These are phyloP conservation scores for Apocynum venetum DNA, from an alignment of 257 asterid genomes.

Conservation along the genomic window DNA sequence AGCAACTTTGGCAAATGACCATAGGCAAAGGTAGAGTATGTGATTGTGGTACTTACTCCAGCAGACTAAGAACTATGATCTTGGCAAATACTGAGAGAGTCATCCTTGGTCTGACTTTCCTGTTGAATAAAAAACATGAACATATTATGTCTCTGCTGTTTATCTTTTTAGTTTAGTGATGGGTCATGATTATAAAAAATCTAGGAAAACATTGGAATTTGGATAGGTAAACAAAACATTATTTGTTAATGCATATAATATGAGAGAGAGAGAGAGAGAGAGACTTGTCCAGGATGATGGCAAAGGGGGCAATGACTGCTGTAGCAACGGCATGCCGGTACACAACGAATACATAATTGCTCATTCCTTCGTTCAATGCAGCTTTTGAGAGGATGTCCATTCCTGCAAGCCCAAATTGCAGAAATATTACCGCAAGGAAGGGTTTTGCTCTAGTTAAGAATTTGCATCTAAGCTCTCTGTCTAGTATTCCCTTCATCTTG, in stretches of 20 bases:
- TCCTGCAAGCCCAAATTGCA: slow-evolving; percentile 86
- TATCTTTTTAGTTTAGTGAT: neutral
- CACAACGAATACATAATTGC: slow-evolving; percentile 85
- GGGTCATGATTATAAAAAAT: neutral
- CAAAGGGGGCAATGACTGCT: slow-evolving; percentile 75
- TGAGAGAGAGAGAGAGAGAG: slow-evolving; percentile 6
- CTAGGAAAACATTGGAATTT: neutral
- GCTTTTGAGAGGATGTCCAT: slow-evolving; percentile 87
- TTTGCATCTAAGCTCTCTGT: slow-evolving; percentile 18
- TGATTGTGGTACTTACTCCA: slow-evolving; percentile 58
- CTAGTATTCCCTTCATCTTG: slow-evolving; percentile 17
- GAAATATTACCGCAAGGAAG: slow-evolving; percentile 62
- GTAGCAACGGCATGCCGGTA: slow-evolving; percentile 86
- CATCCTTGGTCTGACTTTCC: slow-evolving; percentile 93
- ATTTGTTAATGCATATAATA: neutral
- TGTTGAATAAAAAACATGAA: slow-evolving; percentile 22
- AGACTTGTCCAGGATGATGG: slow-evolving; percentile 68
- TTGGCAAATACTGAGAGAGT: slow-evolving; percentile 55
- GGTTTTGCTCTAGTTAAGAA: slow-evolving; percentile 51
- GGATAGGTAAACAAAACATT: neutral
- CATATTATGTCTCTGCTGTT: neutral
- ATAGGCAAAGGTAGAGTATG: neutral
- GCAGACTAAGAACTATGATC: slow-evolving; percentile 52
- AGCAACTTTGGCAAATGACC: slow-evolving; percentile 1
- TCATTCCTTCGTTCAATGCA: slow-evolving; percentile 91